Evolutionary conservation across 129 eudicot species (phyloP), one percentile per base, ranked within the genome.

Genomic region (sunflower (Helianthus annuus)): DNA sequence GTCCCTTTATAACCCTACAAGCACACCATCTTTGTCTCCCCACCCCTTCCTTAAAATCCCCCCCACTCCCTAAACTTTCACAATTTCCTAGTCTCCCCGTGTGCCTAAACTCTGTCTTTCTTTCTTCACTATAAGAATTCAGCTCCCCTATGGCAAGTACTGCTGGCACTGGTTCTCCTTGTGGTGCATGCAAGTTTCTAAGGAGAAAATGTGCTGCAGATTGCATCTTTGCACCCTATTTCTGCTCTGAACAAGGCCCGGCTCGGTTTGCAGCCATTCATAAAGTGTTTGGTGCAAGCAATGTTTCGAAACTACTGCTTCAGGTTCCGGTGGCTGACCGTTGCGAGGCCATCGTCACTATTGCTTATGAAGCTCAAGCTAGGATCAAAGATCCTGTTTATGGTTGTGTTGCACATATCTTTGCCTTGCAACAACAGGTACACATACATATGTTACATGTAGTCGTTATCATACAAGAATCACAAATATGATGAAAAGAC

Each of bases 361-460:
- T 93, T 87, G 95, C 97, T 67, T 89, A 89, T 62, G 98, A 93
- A 81, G 98, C 98, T 80, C 96, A 93, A 74, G 98, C 98, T 9
- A 81, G 98, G 66, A 82, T 93, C 64, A 76, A 86, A 55, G 98
- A 93, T 76, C 98, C 98, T 39, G 97, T 93, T 48, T 89, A 93
- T 78, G 98, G 98, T 45, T 93, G 98, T 49, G 98, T 93, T 36
- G 80, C 98, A 10, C 98, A 93, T 76, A 93, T 93, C 66, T 89
- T 89, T 29, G 89, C 97, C 80, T 78, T 91, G 69, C 97, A 91
- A 53, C 97, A 88, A 75, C 97, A 91, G 95, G 97, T 91, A 70
- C 8, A 13, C 39, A 73, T 42, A 42, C 46, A 42, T 42, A 42
- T 42, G n/a, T 5, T 9, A 22, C 10, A 36, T 32, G n/a, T 56